Percentiles rank a stretch among this genome's conserved stretches.
Conservation (phyloP, 129 eudicot species). For the Calendula officinalis region DNA sequence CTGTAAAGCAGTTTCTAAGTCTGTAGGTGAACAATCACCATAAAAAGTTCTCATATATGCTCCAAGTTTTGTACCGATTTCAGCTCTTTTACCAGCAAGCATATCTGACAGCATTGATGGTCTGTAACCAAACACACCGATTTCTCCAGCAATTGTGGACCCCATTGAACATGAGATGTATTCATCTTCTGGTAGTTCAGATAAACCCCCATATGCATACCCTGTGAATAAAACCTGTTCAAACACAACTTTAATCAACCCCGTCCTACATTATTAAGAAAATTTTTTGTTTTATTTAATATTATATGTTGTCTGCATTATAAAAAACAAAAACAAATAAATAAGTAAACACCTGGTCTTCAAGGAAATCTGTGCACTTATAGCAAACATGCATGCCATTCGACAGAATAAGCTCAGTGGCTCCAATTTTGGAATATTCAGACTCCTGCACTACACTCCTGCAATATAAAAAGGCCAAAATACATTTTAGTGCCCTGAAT, state of each 20-base stretch:
- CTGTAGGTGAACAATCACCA: slow-evolving; percentile 95
- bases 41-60: slow-evolving; percentile 91
- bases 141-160: slow-evolving; percentile 93
- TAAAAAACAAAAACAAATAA: slow-evolving; percentile 10
- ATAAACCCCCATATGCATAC: slow-evolving; percentile 92
- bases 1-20: slow-evolving; percentile 94
- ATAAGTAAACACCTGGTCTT: slow-evolving; percentile 72
- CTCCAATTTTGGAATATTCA: slow-evolving; percentile 66
- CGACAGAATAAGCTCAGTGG: slow-evolving; percentile 71
- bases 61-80: slow-evolving; percentile 88
- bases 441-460: slow-evolving; percentile 63
- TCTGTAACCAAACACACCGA: slow-evolving; percentile 87
- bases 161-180: slow-evolving; percentile 91
- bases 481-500: too few species aligned
- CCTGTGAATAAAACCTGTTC: slow-evolving; percentile 84
- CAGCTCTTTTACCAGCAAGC: slow-evolving; percentile 99
- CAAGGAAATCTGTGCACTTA: slow-evolving; percentile 81
- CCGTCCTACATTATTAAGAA: not conserved
- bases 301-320: too few species aligned
- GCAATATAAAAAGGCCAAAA: slow-evolving; percentile 29
- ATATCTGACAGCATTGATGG: slow-evolving; percentile 83
- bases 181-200: slow-evolving; percentile 86
- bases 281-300: too few species aligned
- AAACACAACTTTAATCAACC: slow-evolving; percentile 28
- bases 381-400: slow-evolving; percentile 97